A percentile compares a stretch with the other conserved stretches of the same genome.
These are phyloP conservation scores for Candida piceae DNA, from an alignment of 805 yeast genomes.

Conservation along the genomic window DNA sequence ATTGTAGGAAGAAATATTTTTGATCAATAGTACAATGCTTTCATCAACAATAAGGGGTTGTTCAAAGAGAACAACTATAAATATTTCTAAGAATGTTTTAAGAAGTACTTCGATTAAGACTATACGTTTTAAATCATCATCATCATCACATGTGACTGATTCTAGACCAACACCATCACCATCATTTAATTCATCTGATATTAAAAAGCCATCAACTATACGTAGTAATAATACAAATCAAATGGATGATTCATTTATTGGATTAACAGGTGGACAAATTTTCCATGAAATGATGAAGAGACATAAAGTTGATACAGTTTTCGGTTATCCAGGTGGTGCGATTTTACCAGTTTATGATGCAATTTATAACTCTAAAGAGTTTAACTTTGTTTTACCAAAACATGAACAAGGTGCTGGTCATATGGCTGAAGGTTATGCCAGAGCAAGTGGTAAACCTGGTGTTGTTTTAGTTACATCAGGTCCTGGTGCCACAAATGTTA, in stretches of 20 bases:
- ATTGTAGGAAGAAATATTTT: no score
- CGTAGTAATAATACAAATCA: constrained; percentile 5
- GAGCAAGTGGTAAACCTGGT: constrained; percentile 94
- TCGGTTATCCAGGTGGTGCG: constrained; percentile 99
- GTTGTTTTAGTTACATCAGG: constrained; percentile 98
- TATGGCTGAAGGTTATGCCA: constrained; percentile 99
- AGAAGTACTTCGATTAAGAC: constrained; percentile 1
- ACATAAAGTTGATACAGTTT: constrained; percentile 91
- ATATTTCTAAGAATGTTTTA: constrained; percentile 2
- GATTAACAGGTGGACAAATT: constrained; percentile 96
- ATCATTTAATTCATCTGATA: constrained; percentile 37
- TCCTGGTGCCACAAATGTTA: constrained; percentile 97
- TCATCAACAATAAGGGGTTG: constrained; percentile 9
- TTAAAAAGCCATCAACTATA: constrained; percentile 17
- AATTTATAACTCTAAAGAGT: constrained; percentile 82
- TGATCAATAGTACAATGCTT: constrained; percentile 3
- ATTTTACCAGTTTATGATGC: constrained; percentile 97
- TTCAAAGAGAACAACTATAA: constrained; percentile 2
- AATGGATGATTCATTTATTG: constrained; percentile 86
- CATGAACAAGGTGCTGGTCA: constrained; percentile 99
- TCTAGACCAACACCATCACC: constrained; percentile 40
- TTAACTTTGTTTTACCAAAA: constrained; percentile 87
- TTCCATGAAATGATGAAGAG: constrained; percentile 98
- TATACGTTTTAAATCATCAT: constrained; percentile 20
- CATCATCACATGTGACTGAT: constrained; percentile 15